Evolutionary conservation across 225 moss, liverwort and hornwort species (phyloP).

Genomic region (Ulota crispa): DNA sequence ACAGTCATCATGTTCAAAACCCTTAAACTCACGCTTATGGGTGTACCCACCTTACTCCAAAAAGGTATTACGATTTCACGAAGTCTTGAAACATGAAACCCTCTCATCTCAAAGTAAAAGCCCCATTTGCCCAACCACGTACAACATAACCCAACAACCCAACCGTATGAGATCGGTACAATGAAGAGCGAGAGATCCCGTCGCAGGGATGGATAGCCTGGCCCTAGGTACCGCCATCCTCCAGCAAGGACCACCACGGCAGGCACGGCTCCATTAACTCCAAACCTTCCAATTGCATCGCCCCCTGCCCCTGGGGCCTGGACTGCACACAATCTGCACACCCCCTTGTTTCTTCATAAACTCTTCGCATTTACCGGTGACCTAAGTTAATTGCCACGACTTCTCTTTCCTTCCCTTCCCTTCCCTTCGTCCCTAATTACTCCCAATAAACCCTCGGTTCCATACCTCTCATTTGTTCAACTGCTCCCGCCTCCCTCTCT

Average conservation of each 20-base stretch:
- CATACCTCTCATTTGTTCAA: not conserved
- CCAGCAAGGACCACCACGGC: not conserved
- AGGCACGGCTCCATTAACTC: not conserved
- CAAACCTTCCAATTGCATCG: slow-evolving; percentile 18
- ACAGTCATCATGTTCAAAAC: too few relatives aligned
- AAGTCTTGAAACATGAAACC: not conserved
- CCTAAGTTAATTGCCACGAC: slow-evolving; percentile 16
- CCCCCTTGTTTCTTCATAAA: not conserved
- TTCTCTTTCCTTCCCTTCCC: slow-evolving; percentile 21
- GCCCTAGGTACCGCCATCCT: slow-evolving; percentile 26
- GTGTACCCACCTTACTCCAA: too few relatives aligned
- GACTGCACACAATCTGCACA: not conserved
- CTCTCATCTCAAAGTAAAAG: not conserved
- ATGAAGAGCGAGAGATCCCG: not conserved
- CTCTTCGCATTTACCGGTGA: not conserved
- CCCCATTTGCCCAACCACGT: not conserved
- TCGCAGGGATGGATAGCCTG: not conserved
- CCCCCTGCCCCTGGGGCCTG: not conserved
- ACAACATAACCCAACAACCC: not conserved
- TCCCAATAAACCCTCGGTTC: not conserved
- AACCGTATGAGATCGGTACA: not conserved
- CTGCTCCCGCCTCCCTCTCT: not conserved
- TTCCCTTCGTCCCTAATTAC: not conserved
- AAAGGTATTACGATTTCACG: rapidly evolving
- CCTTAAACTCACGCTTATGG: too few relatives aligned